phyloP scores from a whole-genome alignment of 2,329 filamentous ascomycete species.

The Diatrype stigma region DNA sequence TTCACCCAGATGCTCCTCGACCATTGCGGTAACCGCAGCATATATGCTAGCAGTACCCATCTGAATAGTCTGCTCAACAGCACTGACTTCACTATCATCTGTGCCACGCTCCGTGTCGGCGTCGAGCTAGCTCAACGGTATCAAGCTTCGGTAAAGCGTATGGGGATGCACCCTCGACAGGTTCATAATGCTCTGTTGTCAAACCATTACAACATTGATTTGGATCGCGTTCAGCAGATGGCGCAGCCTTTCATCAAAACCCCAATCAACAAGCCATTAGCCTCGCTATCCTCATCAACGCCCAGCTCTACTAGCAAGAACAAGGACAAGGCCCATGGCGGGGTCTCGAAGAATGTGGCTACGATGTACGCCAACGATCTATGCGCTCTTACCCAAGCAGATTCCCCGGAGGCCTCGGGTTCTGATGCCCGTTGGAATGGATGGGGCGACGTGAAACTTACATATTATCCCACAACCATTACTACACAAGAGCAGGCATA shows the following conservation, averaged over 20 bases:
- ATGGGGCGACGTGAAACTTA: conserved; percentile 76
- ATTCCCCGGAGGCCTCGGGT: conserved; percentile 30
- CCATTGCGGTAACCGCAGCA: conserved; percentile 92
- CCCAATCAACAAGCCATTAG: conserved; percentile 48
- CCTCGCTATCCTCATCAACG: conserved; percentile 46
- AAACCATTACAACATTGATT: conserved; percentile 77
- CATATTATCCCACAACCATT: conserved; percentile 63
- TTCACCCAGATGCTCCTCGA: conserved; percentile 88
- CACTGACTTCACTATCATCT: conserved; percentile 74
- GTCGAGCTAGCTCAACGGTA: conserved; percentile 90
- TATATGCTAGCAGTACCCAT: conserved; percentile 90
- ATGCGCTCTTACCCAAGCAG: conserved; percentile 64
- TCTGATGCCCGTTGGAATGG: conserved; percentile 57
- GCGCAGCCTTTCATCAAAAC: conserved; percentile 79
- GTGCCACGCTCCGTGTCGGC: conserved; percentile 72
- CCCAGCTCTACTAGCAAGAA: conserved; percentile 61
- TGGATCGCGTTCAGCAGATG: conserved; percentile 80
- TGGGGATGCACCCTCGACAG: conserved; percentile 59
- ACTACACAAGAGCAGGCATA: conserved; percentile 24
- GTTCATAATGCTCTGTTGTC: conserved; percentile 70
- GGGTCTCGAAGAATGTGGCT: conserved; percentile 43
- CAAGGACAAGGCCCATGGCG: conserved; percentile 62
- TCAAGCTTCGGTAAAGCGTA: conserved; percentile 78
- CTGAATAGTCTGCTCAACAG: conserved; percentile 87
- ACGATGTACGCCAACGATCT: conserved; percentile 80